These are phyloP conservation scores for Dalechampia spathulata DNA, from an alignment of 441 rosid species.

Conservation along the genomic window DNA sequence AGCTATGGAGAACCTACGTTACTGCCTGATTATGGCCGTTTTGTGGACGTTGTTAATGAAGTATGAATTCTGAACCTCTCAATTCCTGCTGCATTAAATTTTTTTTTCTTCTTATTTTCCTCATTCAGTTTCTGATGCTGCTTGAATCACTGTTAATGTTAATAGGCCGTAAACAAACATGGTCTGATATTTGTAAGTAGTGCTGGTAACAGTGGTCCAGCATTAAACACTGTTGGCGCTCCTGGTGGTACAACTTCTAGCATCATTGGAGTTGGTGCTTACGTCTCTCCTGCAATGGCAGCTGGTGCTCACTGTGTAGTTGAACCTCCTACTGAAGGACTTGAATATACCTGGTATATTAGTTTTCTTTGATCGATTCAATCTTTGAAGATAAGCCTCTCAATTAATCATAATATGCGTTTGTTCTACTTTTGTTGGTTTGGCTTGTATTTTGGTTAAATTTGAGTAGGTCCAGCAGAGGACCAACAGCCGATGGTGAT, in stretches of 20 bases:
- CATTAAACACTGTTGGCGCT: conserved; percentile 94
- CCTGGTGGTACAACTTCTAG: conserved; percentile 98
- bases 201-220: conserved; percentile 99
- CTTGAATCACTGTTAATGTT: conserved; percentile 6
- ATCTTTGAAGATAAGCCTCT: conserved; percentile 2
- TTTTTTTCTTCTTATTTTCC: conserved; percentile 9
- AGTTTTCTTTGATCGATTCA: conserved; percentile 15
- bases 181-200: conserved; percentile 88
- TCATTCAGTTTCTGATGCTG: background rate
- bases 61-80: conserved; percentile 38
- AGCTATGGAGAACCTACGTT: conserved; percentile 86
- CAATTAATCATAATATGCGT: conserved; percentile 2
- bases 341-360: conserved; percentile 86
- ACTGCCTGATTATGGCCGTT: conserved; percentile 96
- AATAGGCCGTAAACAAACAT: conserved; percentile 84
- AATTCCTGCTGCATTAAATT: conserved; percentile 10
- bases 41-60: conserved; percentile 92
- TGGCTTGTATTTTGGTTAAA: conserved; percentile 15
- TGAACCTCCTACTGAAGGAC: conserved; percentile 93
- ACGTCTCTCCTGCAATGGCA: conserved; percentile 99
- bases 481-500: conserved; percentile 98
- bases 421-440: conserved; percentile 10
- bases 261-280: conserved; percentile 97
- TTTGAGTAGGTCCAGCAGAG: conserved; percentile 90
- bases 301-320: conserved; percentile 90